Conservation (phyloP, 2,329 filamentous ascomycete species). For the Sclerotiophoma versabilis region DNA sequence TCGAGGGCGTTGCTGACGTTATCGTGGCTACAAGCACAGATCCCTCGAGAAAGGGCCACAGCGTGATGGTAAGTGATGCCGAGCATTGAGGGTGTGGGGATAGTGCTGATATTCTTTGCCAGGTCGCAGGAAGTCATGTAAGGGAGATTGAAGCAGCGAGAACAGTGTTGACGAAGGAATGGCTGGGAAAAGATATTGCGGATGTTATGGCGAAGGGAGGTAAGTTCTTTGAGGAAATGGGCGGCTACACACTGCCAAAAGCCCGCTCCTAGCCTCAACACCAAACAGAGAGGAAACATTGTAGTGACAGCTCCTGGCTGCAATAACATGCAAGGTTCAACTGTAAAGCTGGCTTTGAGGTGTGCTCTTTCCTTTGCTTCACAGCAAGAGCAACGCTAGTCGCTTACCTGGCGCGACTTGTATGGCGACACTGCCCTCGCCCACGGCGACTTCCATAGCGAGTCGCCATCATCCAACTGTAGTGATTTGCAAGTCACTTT, state of each 20-base stretch:
- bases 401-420: no score
- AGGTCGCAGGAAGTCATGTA: constrained; percentile 40
- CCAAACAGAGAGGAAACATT: neutral
- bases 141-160: constrained; percentile 42
- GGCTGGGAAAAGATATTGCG: constrained; percentile 46
- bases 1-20: constrained; percentile 52
- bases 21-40: constrained; percentile 52
- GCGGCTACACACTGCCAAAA: constrained; percentile 46
- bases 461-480: no score
- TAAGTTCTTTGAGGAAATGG: constrained; percentile 46
- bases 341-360: no score
- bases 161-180: constrained; percentile 34
- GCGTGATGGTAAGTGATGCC: constrained; percentile 33
- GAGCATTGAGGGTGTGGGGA: neutral
- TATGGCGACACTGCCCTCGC: no score
- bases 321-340: no score
- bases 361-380: no score
- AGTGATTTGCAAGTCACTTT: no score
- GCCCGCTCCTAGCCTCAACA: constrained; percentile 16
- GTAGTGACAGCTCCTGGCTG: neutral
- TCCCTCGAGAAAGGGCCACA: constrained; percentile 35
- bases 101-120: neutral
- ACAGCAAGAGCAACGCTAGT: no score
- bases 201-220: constrained; percentile 42
- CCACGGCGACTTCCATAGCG: no score